These are phyloP conservation scores for Coniochaeta sp. DNA, from an alignment of 2,329 filamentous ascomycete species.

Conservation along the genomic window DNA sequence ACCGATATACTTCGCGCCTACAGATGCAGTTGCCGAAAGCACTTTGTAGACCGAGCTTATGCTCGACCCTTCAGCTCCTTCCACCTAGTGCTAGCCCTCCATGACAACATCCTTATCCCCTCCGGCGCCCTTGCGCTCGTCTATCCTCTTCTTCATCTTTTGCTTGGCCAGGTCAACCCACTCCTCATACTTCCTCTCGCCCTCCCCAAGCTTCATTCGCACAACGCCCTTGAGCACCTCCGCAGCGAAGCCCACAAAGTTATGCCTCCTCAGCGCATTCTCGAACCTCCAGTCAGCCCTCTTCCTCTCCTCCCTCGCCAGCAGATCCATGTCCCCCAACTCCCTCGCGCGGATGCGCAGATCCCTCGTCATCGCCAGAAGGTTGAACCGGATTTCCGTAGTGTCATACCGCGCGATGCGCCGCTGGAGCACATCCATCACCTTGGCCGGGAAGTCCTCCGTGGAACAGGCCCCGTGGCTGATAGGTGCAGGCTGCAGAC, in stretches of 20 bases:
- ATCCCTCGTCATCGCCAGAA: slow-evolving; percentile 87
- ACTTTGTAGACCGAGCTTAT: no score
- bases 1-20: not conserved
- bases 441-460: slow-evolving; percentile 69
- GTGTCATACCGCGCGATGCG: slow-evolving; percentile 79
- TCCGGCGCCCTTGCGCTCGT: slow-evolving; percentile 19
- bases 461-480: slow-evolving; percentile 68
- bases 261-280: slow-evolving; percentile 85
- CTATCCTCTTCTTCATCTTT: slow-evolving; percentile 23
- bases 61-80: no score
- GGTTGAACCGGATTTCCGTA: slow-evolving; percentile 89
- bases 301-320: slow-evolving; percentile 78
- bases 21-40: not conserved
- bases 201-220: slow-evolving; percentile 61
- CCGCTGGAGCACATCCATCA: slow-evolving; percentile 80
- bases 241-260: slow-evolving; percentile 93
- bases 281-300: slow-evolving; percentile 86
- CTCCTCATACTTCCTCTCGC: slow-evolving; percentile 56
- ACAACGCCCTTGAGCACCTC: slow-evolving; percentile 85
- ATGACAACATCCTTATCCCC: slow-evolving; percentile 23
- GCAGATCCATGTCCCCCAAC: slow-evolving; percentile 72
- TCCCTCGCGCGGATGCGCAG: slow-evolving; percentile 69
- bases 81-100: slow-evolving; percentile 21
- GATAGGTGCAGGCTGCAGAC: slow-evolving; percentile 87
- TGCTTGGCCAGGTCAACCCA: slow-evolving; percentile 60